Evolutionary conservation across 2,329 filamentous ascomycete genomes (phyloP).

Genomic region (Helminthosporium solani): DNA sequence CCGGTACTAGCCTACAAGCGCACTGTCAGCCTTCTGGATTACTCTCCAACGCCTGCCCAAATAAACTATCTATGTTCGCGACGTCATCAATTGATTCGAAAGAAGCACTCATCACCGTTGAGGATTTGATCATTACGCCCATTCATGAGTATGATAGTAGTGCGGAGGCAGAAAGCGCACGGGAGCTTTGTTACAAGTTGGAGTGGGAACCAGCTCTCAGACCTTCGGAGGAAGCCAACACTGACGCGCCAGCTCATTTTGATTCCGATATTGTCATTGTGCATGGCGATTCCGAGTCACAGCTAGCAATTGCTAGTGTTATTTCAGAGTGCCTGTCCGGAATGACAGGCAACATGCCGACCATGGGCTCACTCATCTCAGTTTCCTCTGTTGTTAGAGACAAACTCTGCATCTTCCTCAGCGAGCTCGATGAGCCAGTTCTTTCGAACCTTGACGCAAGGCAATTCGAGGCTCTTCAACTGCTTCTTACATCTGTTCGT

Average conservation of each 20-base stretch:
- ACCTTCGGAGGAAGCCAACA: neutral
- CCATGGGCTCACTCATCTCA: neutral
- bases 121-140: constrained; percentile 24
- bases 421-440: constrained; percentile 10
- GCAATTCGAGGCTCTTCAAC: constrained; percentile 9
- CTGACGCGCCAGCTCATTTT: neutral
- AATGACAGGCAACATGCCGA: neutral
- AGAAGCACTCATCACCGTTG: constrained; percentile 21
- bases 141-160: constrained; percentile 17
- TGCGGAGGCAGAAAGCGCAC: constrained; percentile 4
- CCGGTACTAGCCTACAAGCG: constrained; percentile 13
- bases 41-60: constrained; percentile 15
- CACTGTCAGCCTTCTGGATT: constrained; percentile 13
- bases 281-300: constrained; percentile 1
- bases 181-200: constrained; percentile 33
- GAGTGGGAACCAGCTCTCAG: constrained; percentile 22
- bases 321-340: neutral
- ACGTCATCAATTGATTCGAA: constrained; percentile 4
- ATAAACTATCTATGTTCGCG: constrained; percentile 26
- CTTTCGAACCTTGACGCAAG: constrained; percentile 8
- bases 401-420: constrained; percentile 14
- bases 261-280: constrained; percentile 2
- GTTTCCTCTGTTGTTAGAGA: neutral
- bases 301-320: neutral
- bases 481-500: constrained; percentile 7